Conservation (phyloP, 2,329 filamentous ascomycete genomes). For the Cladophialophora exuberans region DNA sequence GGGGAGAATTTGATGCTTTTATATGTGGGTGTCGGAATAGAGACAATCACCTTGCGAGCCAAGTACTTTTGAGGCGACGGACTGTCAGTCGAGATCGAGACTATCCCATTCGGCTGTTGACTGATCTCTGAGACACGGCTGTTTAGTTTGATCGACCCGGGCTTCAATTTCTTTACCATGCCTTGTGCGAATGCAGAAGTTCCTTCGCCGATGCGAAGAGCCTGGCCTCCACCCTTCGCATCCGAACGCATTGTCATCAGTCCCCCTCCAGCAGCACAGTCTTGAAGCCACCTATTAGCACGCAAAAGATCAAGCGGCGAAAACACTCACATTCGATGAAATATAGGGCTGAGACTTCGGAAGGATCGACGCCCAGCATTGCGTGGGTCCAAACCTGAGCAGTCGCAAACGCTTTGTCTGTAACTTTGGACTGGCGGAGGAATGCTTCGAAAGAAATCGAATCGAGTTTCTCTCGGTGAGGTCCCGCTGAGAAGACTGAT, state of each 20-base stretch:
- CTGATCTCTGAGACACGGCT: slow-evolving; percentile 38
- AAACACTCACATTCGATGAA: slow-evolving; percentile 52
- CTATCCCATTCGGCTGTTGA: slow-evolving; percentile 34
- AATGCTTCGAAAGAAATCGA: slow-evolving; percentile 45
- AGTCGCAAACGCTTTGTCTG: slow-evolving; percentile 34
- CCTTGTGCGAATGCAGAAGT: slow-evolving; percentile 48
- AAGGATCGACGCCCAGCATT: slow-evolving; percentile 56
- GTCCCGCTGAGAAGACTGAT: slow-evolving; percentile 26
- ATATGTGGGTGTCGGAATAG: slow-evolving; percentile 53
- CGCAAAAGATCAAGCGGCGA: neutral
- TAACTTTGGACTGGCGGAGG: slow-evolving; percentile 37
- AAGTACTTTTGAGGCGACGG: slow-evolving; percentile 33
- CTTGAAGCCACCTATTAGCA: neutral
- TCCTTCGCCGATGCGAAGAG: slow-evolving; percentile 54
- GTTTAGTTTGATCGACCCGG: slow-evolving; percentile 34
- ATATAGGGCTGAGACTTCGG: slow-evolving; percentile 55
- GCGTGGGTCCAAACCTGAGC: slow-evolving; percentile 45
- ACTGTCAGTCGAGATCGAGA: slow-evolving; percentile 21
- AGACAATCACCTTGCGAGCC: slow-evolving; percentile 52
- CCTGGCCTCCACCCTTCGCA: slow-evolving; percentile 55
- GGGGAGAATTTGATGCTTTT: slow-evolving; percentile 54
- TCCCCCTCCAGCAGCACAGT: slow-evolving; percentile 57
- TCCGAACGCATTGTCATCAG: slow-evolving; percentile 58
- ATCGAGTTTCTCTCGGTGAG: slow-evolving; percentile 37
- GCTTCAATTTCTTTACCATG: slow-evolving; percentile 42